A percentile compares a stretch with the other conserved stretches of the same genome.
Conservation (phyloP, 2,329 filamentous ascomycete genomes). For the Elsinoe arachidis region DNA sequence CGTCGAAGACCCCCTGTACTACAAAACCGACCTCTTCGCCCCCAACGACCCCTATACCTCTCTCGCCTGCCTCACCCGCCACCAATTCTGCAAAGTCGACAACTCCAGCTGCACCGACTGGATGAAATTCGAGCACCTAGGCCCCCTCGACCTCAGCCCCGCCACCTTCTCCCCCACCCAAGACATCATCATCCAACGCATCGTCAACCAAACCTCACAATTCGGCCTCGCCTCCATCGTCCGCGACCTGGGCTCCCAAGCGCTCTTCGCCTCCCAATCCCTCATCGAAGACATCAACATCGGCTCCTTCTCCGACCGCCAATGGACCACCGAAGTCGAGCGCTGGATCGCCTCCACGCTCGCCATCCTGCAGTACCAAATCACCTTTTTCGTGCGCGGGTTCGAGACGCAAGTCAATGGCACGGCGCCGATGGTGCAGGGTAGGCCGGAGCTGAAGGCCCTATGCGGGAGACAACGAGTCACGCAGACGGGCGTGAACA, state of each 20-base stretch:
- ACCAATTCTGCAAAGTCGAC: constrained; percentile 8
- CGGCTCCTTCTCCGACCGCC: neutral
- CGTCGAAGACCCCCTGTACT: neutral
- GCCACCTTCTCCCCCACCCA: neutral
- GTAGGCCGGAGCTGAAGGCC: neutral
- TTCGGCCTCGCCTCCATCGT: constrained; percentile 10
- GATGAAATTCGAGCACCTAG: neutral
- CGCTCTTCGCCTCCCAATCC: constrained; percentile 4
- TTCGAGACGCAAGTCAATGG: neutral
- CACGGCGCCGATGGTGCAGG: neutral
- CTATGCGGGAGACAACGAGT: neutral
- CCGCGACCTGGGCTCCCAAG: constrained; percentile 5
- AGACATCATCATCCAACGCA: constrained; percentile 8
- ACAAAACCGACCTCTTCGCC: neutral
- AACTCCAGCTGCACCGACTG: neutral
- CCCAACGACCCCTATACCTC: constrained; percentile 1
- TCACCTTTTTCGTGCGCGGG: neutral
- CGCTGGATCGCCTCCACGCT: constrained; percentile 9
- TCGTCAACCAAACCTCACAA: constrained; percentile 11
- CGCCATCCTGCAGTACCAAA: constrained; percentile 9
- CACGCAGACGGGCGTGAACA: neutral
- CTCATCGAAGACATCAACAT: constrained; percentile 11
- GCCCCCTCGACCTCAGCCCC: neutral
- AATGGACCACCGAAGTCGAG: constrained; percentile 5
- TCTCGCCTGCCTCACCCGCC: constrained; percentile 3